These are phyloP conservation scores for Hanseniaspora jakobsenii DNA, from an alignment of 805 yeast genomes.

Conservation along the genomic window DNA sequence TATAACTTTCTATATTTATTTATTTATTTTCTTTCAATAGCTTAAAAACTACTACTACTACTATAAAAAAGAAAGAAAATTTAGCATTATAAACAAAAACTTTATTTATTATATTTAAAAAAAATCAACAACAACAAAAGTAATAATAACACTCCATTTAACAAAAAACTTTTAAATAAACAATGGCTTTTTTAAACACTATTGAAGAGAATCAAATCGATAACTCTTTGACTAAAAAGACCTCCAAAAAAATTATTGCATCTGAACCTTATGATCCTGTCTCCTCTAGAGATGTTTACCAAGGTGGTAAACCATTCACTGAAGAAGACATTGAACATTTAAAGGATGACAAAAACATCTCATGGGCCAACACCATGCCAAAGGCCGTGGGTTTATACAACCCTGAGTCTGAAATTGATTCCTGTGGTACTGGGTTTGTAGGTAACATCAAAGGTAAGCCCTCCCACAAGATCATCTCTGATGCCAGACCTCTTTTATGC, in stretches of 20 bases:
- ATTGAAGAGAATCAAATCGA: background rate
- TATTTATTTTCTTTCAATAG: no score
- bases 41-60: no score
- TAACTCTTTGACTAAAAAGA: background rate
- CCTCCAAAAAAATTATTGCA: slow-evolving; percentile 16
- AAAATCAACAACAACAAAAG: no score
- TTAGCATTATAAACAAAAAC: no score
- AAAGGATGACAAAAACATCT: slow-evolving; percentile 37
- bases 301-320: slow-evolving; percentile 23
- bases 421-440: slow-evolving; percentile 97
- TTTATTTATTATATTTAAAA: no score
- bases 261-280: slow-evolving; percentile 25
- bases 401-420: slow-evolving; percentile 89
- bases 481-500: slow-evolving; percentile 75
- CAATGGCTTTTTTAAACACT: background rate
- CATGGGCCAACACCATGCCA: slow-evolving; percentile 90
- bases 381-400: slow-evolving; percentile 79
- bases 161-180: background rate
- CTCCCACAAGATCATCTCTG: slow-evolving; percentile 86
- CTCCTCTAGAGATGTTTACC: slow-evolving; percentile 22
- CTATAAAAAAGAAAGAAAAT: no score
- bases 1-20: no score
- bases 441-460: slow-evolving; percentile 81
- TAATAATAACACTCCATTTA: no score
- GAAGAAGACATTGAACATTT: slow-evolving; percentile 15